Conservation (phyloP, 2,329 filamentous ascomycete species). For the Verticillium klebahnii region DNA sequence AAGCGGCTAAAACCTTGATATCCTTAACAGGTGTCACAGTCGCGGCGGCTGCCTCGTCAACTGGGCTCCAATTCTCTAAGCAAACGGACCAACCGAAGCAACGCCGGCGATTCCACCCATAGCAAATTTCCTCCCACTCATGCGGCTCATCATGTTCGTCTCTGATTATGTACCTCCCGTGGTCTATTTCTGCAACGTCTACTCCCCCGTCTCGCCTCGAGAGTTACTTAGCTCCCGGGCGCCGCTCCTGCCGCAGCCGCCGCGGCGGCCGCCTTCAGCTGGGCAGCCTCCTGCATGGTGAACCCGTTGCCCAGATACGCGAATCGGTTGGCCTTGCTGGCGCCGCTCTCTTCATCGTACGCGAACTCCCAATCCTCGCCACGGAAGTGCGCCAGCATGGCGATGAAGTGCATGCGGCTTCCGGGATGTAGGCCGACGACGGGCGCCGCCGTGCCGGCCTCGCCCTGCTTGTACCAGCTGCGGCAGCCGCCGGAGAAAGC, state of each 20-base stretch:
- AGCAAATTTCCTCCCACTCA: not conserved
- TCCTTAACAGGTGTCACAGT: not conserved
- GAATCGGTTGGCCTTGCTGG: constrained; percentile 36
- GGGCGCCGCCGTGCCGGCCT: constrained; percentile 27
- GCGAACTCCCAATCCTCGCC: constrained; percentile 49
- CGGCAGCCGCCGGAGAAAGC: constrained; percentile 42
- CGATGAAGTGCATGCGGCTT: constrained; percentile 46
- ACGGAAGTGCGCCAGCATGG: constrained; percentile 45
- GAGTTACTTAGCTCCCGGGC: not conserved
- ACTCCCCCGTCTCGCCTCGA: not conserved
- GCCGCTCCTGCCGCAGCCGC: not conserved
- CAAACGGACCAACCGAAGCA: not conserved
- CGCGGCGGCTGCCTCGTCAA: not conserved
- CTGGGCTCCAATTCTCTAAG: not conserved
- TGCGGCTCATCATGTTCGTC: not conserved
- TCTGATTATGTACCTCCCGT: not conserved
- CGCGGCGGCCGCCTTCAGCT: constrained; percentile 3
- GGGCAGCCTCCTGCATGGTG: constrained; percentile 34
- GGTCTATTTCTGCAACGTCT: not conserved
- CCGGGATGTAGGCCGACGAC: constrained; percentile 48
- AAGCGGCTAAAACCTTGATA: no score
- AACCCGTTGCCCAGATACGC: constrained; percentile 50
- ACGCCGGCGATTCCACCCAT: not conserved
- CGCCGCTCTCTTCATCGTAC: constrained; percentile 2
- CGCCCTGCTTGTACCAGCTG: constrained; percentile 48